Evolutionary conservation across 108 stramenopile species (phyloP), one percentile per base, ranked within the genome.

Genomic region (Fragilariopsis cylindrus): DNA sequence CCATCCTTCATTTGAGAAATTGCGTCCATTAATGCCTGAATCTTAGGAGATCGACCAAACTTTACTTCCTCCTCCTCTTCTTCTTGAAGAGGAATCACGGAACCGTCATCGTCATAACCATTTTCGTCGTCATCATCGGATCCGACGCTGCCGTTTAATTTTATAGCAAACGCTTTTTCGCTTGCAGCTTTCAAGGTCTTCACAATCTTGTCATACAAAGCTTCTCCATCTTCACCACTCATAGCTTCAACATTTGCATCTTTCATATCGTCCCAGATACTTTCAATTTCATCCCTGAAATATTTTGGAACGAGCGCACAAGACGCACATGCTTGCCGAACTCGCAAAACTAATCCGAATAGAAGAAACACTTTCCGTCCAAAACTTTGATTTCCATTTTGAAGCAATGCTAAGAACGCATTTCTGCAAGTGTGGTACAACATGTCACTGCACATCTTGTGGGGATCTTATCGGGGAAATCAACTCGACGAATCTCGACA

Each of bases 291-390:
- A 16, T 86, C 82, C 6, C 21, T 21, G 41, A 60, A 21, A 21
- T 60, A 21, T 4, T 21, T 21, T 4, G 58, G 58, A 39, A 90
- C 56, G 5, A 90, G 68, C 15, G 48, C 45, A 7, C 54, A 76
- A 47, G 70, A 62, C 65, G 87, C 88, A 60, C 90, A 88, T 1
- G 86, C 82, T 60, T 90, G 90, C 9, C 90, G 84, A 7, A 90
- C 56, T 4, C 90, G 86, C 3, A 88, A 71, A 3, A 88, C 50
- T 52, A 81, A 82, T 68, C 86, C 87, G 75, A 90, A 82, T 19
- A 90, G 52, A 63, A 44, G 16, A 72, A 63, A 43, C 65, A 78
- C 42, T 78, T 65, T 12, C 57, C 57, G 49, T 69, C 55, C 11
- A 48, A 43, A 19, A 54, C 54, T 16, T 53, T 12, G 7, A 4